These are phyloP conservation scores for Termitomyces titanicus DNA, from an alignment of 768 basidiomycete species.

Conservation along the genomic window DNA sequence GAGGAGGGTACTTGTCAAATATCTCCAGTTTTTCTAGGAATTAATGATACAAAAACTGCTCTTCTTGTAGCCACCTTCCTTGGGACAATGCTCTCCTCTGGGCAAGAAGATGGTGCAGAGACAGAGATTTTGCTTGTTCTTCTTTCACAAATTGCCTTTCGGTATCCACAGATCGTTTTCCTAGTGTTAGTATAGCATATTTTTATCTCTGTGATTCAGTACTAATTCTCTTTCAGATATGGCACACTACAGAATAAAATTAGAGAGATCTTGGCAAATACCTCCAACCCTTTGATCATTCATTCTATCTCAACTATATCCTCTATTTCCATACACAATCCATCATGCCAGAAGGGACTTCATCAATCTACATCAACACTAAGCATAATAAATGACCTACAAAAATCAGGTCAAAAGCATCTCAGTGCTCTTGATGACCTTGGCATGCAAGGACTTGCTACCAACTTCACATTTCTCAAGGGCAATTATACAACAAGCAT, in stretches of 20 bases:
- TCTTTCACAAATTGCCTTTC: constrained; percentile 63
- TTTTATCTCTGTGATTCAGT: constrained; percentile 2
- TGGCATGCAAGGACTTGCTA: constrained; percentile 70
- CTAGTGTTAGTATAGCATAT: constrained; percentile 55
- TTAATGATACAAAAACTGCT: constrained; percentile 60
- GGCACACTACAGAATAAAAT: constrained; percentile 74
- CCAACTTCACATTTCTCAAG: constrained; percentile 64
- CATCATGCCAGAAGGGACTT: constrained; percentile 33
- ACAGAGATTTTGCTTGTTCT: constrained; percentile 76
- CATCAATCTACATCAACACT: constrained; percentile 64
- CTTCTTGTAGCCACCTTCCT: constrained; percentile 74
- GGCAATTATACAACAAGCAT: constrained; percentile 57
- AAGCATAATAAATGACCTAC: constrained; percentile 56
- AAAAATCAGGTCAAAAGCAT: constrained; percentile 49
- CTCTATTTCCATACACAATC: constrained; percentile 61
- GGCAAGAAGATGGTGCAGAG: constrained; percentile 79
- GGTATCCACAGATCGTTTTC: constrained; percentile 69
- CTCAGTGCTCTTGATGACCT: constrained; percentile 63
- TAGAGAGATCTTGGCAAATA: constrained; percentile 65
- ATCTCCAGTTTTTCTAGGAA: constrained; percentile 56
- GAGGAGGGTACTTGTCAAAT: constrained; percentile 50
- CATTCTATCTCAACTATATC: constrained; percentile 70
- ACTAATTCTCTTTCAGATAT: constrained; percentile 43
- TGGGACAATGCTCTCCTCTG: constrained; percentile 68
- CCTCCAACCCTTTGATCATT: constrained; percentile 69